A percentile compares a stretch with the other conserved stretches of the same genome.
phyloP scores from a whole-genome alignment of 176 grass and related monocot genomes.

The Bonia amplexicaulis region DNA sequence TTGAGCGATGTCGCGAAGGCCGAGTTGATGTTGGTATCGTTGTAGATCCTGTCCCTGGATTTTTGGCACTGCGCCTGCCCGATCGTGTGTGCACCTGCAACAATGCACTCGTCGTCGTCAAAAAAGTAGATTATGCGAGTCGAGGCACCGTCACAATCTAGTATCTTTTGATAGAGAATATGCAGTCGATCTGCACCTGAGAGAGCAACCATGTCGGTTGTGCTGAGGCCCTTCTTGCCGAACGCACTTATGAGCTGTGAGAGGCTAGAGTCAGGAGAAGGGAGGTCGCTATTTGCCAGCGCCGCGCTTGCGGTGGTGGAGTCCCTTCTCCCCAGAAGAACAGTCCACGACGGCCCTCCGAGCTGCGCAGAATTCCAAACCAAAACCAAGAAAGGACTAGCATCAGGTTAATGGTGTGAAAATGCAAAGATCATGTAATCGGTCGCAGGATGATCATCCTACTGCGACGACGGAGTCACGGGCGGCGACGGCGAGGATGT shows the following conservation, averaged over 20 bases:
- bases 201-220: conserved; percentile 55
- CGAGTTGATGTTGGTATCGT: conserved; percentile 57
- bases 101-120: neutral
- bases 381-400: neutral
- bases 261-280: neutral
- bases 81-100: conserved; percentile 64
- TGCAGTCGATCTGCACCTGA: conserved; percentile 39
- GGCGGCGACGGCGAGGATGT: conserved; percentile 67
- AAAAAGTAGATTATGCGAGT: neutral
- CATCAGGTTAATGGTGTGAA: neutral
- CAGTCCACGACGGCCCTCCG: conserved; percentile 54
- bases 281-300: conserved; percentile 23
- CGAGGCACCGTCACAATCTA: too few relatives aligned
- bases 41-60: conserved; percentile 53
- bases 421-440: neutral
- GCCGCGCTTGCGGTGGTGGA: conserved; percentile 15
- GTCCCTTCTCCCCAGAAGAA: conserved; percentile 51
- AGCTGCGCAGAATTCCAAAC: conserved; percentile 1
- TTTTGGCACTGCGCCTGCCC: conserved; percentile 41
- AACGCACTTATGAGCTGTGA: neutral
- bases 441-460: neutral
- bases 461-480: conserved; percentile 66
- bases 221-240: neutral
- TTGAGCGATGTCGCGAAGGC: conserved; percentile 8
- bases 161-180: too few relatives aligned